Conservation (phyloP, 2,329 filamentous ascomycete genomes). For the Pseudogymnoascus sp. region DNA sequence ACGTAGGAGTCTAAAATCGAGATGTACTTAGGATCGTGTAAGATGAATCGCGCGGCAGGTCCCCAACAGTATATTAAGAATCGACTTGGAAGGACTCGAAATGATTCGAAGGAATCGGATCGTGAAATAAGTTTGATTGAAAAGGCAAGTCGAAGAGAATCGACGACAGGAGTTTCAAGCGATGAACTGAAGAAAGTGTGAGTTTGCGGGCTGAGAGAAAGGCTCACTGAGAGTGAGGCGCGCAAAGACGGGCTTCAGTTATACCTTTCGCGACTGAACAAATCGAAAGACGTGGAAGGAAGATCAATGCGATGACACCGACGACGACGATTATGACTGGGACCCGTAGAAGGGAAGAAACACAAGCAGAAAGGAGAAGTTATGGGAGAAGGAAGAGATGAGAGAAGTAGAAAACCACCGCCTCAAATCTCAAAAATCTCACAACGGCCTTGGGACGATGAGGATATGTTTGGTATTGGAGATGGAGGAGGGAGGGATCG, state of each 20-base stretch:
- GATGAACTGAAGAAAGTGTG: conserved; percentile 1
- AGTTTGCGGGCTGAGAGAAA: neutral
- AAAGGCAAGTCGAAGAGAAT: neutral
- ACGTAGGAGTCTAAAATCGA: conserved; percentile 5
- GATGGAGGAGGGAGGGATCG: neutral
- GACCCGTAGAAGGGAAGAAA: conserved; percentile 1
- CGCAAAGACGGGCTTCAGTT: neutral
- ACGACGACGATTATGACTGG: conserved; percentile 3
- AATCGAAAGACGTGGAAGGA: conserved; percentile 9
- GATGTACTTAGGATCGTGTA: conserved; percentile 3
- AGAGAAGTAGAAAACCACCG: conserved; percentile 6
- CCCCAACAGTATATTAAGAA: conserved; percentile 1
- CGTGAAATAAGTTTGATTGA: neutral
- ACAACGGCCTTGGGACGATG: neutral
- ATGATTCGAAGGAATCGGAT: conserved; percentile 3
- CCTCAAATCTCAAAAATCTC: conserved; percentile 7
- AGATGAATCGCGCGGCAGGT: neutral
- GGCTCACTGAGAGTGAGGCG: neutral
- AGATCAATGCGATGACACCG: conserved; percentile 7
- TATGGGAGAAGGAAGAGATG: conserved; percentile 3
- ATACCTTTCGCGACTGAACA: conserved; percentile 7
- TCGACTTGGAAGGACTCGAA: conserved; percentile 4
- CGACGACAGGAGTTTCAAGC: neutral
- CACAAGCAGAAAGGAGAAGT: conserved; percentile 9
- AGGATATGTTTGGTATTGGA: neutral